Conservation (phyloP, 306 rosid genomes). For the Cicer bijugum region DNA sequence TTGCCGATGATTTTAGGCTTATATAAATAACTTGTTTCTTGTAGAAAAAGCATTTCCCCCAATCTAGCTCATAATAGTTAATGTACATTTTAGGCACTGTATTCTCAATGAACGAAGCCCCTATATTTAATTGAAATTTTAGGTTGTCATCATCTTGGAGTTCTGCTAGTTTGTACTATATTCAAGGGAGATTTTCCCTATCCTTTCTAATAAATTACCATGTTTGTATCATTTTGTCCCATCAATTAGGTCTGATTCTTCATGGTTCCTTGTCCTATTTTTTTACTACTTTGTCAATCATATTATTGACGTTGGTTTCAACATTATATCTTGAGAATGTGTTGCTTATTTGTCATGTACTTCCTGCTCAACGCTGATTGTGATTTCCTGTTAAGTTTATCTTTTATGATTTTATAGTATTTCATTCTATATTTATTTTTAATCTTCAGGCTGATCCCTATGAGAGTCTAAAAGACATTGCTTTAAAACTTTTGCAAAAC, state of each 20-base stretch:
- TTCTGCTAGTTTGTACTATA: not conserved
- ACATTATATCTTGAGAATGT: conserved; percentile 16
- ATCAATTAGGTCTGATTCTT: conserved; percentile 22
- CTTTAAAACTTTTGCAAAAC: conserved; percentile 61
- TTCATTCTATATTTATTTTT: conserved; percentile 33
- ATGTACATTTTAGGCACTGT: conserved; percentile 6
- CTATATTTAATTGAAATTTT: not conserved
- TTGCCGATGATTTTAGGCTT: conserved; percentile 27
- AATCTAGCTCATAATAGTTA: not conserved
- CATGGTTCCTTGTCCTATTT: not conserved
- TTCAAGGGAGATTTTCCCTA: not conserved
- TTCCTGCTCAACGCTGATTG: conserved; percentile 10
- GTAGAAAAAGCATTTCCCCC: conserved; percentile 5
- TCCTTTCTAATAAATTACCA: not conserved
- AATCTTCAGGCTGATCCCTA: conserved; percentile 63
- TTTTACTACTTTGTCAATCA: not conserved
- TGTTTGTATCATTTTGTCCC: not conserved
- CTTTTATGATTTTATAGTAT: conserved; percentile 29
- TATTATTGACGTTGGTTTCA: conserved; percentile 18
- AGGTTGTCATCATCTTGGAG: conserved; percentile 12
- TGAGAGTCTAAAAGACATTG: conserved; percentile 65
- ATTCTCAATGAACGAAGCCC: conserved; percentile 13
- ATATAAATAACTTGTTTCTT: conserved; percentile 28
- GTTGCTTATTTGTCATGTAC: not conserved
- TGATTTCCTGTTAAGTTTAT: conserved; percentile 16